Evolutionary conservation across 2,329 filamentous ascomycete genomes (phyloP).

Genomic region (Xylariaceae sp.): DNA sequence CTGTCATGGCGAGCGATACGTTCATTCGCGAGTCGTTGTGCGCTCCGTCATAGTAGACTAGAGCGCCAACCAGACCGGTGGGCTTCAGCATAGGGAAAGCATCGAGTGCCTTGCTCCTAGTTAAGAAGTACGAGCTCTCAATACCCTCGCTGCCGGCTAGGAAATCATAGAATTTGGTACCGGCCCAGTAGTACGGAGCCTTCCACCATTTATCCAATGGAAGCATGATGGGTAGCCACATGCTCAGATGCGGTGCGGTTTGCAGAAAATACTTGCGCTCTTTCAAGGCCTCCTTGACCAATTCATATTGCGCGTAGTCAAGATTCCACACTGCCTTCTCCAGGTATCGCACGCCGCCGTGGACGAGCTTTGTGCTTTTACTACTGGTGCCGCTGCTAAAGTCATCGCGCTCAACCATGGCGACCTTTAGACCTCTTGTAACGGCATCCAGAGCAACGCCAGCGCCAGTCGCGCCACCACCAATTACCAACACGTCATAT

Average conservation of each 20-base stretch:
- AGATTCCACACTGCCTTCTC: conserved; percentile 73
- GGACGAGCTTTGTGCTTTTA: conserved; percentile 73
- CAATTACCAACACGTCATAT: conserved; percentile 67
- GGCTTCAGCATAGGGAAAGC: conserved; percentile 85
- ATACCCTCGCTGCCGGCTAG: conserved; percentile 82
- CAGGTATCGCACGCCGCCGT: conserved; percentile 67
- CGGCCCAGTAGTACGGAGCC: conserved; percentile 70
- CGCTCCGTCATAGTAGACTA: conserved; percentile 88
- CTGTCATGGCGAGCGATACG: conserved; percentile 80
- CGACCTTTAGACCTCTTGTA: conserved; percentile 65
- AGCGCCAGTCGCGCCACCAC: conserved; percentile 64
- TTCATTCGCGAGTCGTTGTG: conserved; percentile 95
- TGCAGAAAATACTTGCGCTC: conserved; percentile 71
- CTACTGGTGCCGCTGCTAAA: conserved; percentile 68
- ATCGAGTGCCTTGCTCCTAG: conserved; percentile 77
- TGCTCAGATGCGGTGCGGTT: conserved; percentile 67
- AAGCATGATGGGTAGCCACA: conserved; percentile 71
- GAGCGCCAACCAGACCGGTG: conserved; percentile 68
- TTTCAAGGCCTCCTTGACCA: conserved; percentile 66
- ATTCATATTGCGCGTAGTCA: conserved; percentile 66
- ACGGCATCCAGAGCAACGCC: conserved; percentile 68
- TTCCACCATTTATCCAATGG: conserved; percentile 73
- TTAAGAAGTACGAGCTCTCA: conserved; percentile 83
- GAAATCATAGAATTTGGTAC: conserved; percentile 78
- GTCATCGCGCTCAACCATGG: conserved; percentile 66